Conservation (phyloP, 2,329 filamentous ascomycete species). For the Sclerotinia glacialis region DNA sequence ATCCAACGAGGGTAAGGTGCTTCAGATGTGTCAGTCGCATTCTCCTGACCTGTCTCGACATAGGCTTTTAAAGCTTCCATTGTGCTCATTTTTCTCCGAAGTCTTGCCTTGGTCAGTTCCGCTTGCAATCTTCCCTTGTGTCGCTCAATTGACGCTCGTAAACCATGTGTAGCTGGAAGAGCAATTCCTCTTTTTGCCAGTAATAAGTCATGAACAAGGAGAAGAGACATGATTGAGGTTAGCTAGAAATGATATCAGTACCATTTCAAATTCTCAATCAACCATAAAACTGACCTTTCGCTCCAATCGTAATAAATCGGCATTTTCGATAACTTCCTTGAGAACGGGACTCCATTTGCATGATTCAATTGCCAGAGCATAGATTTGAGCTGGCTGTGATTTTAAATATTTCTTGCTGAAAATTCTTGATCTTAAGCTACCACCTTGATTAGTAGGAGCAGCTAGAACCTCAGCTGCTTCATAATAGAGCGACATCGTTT, state of each 20-base stretch:
- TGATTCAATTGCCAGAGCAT: constrained; percentile 80
- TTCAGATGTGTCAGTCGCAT: constrained; percentile 38
- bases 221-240: constrained; percentile 72
- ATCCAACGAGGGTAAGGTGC: constrained; percentile 81
- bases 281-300: constrained; percentile 63
- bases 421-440: constrained; percentile 82
- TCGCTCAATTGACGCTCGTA: constrained; percentile 70
- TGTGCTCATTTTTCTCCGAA: constrained; percentile 67
- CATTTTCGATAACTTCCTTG: constrained; percentile 83
- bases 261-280: not conserved
- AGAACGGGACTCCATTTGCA: constrained; percentile 87
- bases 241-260: constrained; percentile 53
- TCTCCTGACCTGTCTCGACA: constrained; percentile 52
- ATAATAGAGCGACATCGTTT: constrained; percentile 85
- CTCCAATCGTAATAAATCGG: constrained; percentile 74
- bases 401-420: constrained; percentile 74
- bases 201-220: constrained; percentile 83
- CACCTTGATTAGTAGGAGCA: constrained; percentile 61
- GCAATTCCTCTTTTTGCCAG: constrained; percentile 79
- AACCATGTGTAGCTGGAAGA: constrained; percentile 73
- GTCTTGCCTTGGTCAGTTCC: constrained; percentile 76
- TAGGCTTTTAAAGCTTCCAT: constrained; percentile 62
- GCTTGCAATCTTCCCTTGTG: constrained; percentile 79
- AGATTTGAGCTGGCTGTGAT: constrained; percentile 76
- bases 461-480: constrained; percentile 78